Base-by-base conservation (phyloP, 163 green algal genomes). In the Scenedesmus sp. region DNA sequence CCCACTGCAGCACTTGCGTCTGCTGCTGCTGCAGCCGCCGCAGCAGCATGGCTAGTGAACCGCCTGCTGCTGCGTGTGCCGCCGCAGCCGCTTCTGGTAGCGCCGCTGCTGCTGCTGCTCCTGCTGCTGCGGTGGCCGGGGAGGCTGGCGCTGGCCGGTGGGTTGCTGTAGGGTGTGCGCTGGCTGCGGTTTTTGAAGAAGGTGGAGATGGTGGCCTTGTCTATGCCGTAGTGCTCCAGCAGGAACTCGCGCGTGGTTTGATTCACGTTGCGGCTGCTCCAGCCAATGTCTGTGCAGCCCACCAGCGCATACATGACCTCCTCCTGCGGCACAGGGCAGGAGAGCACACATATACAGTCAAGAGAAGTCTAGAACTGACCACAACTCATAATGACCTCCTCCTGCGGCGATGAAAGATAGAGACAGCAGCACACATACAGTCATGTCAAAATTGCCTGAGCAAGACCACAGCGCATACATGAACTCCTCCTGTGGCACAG, bases 121-220 rank as follows among this genome's bases (percentile, higher is more conserved):
- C 57, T 88, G 7, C 85, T 90, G 64, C 46, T 90, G 86, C 86
- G 66, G 18, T n/a, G 84, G 86, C 67, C 77, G 13, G 34, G 5
- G 6, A n/a, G 46, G 77, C 34, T 70, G 26, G 1, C 15, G 62
- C 85, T 46, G 54, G 8, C 70, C 7, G 67, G 10, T 56, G 20
- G 4, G 1, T 55, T 26, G 66, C 52, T 90, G 86, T 90, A 84
- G 3, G 86, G 86, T 54, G 60, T 83, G 18, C 86, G 66, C 52
- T 90, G 66, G 46, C 86, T 90, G 26, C 86, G 77, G 67, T 90
- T 90, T 10, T 90, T 90, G 86, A 84, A 90, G 86, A 90, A 90
- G 3, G 67, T 90, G 3, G 86, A 59, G 23, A 84, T 70, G 52
- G 70, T 67, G 60, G 18, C 15, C 1, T 54, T 67, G n/a, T 84